These are phyloP conservation scores for Fusarium sublunatum DNA, from an alignment of 2,329 filamentous ascomycete genomes.

Conservation along the genomic window DNA sequence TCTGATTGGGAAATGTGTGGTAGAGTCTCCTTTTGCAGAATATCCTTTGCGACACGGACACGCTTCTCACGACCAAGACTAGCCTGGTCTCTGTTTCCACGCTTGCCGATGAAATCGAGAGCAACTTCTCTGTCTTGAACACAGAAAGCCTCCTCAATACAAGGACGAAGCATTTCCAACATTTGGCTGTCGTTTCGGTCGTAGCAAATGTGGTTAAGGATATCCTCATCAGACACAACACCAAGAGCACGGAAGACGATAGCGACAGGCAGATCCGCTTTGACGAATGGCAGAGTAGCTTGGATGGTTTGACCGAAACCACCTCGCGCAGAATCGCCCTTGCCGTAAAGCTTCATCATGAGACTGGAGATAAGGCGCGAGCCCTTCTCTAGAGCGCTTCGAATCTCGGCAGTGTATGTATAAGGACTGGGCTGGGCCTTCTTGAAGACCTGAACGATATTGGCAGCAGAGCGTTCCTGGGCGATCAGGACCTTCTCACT, in stretches of 20 bases:
- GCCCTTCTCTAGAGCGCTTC: conserved; percentile 95
- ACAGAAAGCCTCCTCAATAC: conserved; percentile 95
- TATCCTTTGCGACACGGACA: conserved; percentile 90
- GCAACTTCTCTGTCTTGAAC: conserved; percentile 96
- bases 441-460: conserved; percentile 99
- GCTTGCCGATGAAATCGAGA: conserved; percentile 93
- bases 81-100: conserved; percentile 71
- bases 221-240: conserved; percentile 97
- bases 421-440: conserved; percentile 94
- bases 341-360: conserved; percentile 88
- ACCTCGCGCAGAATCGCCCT: conserved; percentile 80
- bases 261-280: conserved; percentile 90
- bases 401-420: conserved; percentile 93
- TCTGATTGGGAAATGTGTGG: conserved; percentile 97
- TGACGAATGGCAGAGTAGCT: conserved; percentile 92
- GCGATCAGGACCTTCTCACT: conserved; percentile 98
- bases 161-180: conserved; percentile 96
- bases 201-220: conserved; percentile 97
- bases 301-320: conserved; percentile 89
- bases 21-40: conserved; percentile 95
- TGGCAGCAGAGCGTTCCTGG: conserved; percentile 95
- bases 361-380: conserved; percentile 94
- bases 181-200: conserved; percentile 95
- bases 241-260: conserved; percentile 96
- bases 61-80: conserved; percentile 86